phyloP scores from a whole-genome alignment of 2,329 filamentous ascomycete genomes.

The Aspergillus tanneri region DNA sequence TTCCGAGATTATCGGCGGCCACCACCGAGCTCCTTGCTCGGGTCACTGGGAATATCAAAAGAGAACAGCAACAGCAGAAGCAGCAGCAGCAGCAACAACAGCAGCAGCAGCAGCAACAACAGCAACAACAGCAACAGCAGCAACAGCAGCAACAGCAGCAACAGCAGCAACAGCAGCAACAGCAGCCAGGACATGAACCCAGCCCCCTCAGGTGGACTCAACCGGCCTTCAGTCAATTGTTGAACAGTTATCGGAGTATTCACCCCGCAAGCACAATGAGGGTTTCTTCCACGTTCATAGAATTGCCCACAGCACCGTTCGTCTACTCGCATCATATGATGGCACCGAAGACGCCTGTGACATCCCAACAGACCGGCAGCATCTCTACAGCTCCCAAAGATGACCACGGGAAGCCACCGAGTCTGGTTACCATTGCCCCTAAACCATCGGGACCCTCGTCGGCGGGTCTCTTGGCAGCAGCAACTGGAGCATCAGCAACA shows the following conservation, averaged over 20 bases:
- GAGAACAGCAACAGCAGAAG: slow-evolving; percentile 10
- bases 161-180: slow-evolving; percentile 9
- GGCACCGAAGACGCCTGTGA: slow-evolving; percentile 8
- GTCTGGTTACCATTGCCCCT: slow-evolving; percentile 13
- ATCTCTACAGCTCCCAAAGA: slow-evolving; percentile 6
- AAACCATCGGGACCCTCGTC: slow-evolving; percentile 2
- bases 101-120: slow-evolving; percentile 8
- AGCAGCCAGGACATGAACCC: slow-evolving; percentile 15
- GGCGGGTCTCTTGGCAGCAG: not conserved
- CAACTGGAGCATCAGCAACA: slow-evolving; percentile 1
- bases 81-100: slow-evolving; percentile 8
- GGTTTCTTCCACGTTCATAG: slow-evolving; percentile 26
- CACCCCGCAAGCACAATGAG: slow-evolving; percentile 19
- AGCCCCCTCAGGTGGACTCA: slow-evolving; percentile 14
- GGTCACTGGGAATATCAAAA: slow-evolving; percentile 21
- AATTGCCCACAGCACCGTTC: slow-evolving; percentile 27
- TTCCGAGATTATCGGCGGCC: slow-evolving; percentile 27
- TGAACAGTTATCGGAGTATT: slow-evolving; percentile 7
- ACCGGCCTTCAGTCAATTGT: slow-evolving; percentile 4
- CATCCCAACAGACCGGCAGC: not conserved
- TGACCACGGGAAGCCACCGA: slow-evolving; percentile 2
- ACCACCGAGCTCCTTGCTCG: slow-evolving; percentile 29
- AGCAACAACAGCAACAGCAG: slow-evolving; percentile 8
- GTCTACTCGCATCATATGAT: slow-evolving; percentile 15
- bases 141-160: slow-evolving; percentile 8